Base-by-base conservation (phyloP, 441 rosid species). In the Erysimum cheiri region DNA sequence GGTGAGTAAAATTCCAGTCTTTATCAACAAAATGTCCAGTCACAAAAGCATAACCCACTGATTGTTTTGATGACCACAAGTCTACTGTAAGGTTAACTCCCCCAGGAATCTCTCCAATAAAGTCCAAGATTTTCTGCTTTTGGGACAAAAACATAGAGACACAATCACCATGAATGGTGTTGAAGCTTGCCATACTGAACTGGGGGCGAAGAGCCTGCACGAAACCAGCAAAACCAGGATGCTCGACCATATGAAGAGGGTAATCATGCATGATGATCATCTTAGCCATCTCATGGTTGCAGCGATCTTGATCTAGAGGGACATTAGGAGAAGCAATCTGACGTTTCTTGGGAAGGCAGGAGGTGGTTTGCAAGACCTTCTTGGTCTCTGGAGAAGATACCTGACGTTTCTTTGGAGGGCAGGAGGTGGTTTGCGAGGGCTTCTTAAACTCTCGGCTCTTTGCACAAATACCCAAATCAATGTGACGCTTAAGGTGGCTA, bases 221-320 rank as follows among this genome's bases (percentile, higher is more conserved):
- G 49, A 90, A 90, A 59, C 82, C 61, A 19, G 78, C 50, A 32
- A 90, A 90, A 3, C 90, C 96, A 64, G 85, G 69, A 75, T 90
- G 92, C 66, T 90, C 89, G 44, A 87, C 94, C 89, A 90, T 90
- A 74, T 88, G 91, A 46, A 90, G 94, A 40, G 90, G 94, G 76
- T 87, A 90, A 50, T 85, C 91, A 40, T 90, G 97, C 87, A 88
- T 77, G 57, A 90, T 83, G 67, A 90, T 86, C 96, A 90, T 90
- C 80, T 70, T 88, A 0, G 92, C 84, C 74, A 88, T 90, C 84
- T 88, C 89, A 67, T 74, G 84, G 47, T 87, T 84, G 69, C 84
- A 83, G 2, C 80, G 84, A 57, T 88, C 94, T 41, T 83, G 83
- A 70, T 85, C 91, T 5, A 86, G 62, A 39, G 87, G 67, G 60